A percentile compares a stretch with the other conserved stretches of the same genome.
Evolutionary conservation across 441 rosid genomes (phyloP).

Genomic region (Hura crepitans): DNA sequence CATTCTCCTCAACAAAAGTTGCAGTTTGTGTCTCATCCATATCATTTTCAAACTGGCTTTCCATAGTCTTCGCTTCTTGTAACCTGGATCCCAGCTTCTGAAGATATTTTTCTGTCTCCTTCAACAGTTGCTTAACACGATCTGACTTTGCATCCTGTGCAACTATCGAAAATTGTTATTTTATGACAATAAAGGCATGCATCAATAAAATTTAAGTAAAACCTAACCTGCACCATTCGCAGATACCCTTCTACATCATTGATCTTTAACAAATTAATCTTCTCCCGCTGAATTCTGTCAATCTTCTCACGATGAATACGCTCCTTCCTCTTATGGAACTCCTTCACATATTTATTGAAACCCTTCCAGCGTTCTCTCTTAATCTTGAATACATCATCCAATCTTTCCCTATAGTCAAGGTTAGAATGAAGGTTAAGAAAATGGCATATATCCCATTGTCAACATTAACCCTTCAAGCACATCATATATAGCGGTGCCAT

Average conservation of each 20-base stretch:
- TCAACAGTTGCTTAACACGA: slow-evolving; percentile 84
- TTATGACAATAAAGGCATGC: slow-evolving; percentile 16
- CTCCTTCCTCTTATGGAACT: slow-evolving; percentile 90
- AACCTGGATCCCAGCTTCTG: slow-evolving; percentile 86
- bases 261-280: slow-evolving; percentile 84
- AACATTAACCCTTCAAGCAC: slow-evolving; percentile 13
- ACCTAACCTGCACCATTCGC: slow-evolving; percentile 91
- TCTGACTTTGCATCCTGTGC: slow-evolving; percentile 91
- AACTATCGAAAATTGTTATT: slow-evolving; percentile 20
- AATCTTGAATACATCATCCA: slow-evolving; percentile 74
- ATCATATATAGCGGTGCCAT: background rate
- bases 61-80: slow-evolving; percentile 61
- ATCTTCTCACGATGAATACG: slow-evolving; percentile 92
- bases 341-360: slow-evolving; percentile 80
- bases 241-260: slow-evolving; percentile 98
- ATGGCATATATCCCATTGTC: no score
- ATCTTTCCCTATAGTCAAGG: slow-evolving; percentile 63
- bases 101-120: slow-evolving; percentile 94
- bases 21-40: slow-evolving; percentile 49
- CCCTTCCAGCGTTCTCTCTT: slow-evolving; percentile 92
- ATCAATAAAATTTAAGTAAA: slow-evolving; percentile 21
- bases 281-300: slow-evolving; percentile 94
- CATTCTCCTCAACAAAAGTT: slow-evolving; percentile 48
- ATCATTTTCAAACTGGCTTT: slow-evolving; percentile 58
- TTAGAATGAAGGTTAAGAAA: slow-evolving; percentile 25